A percentile compares a stretch with the other conserved stretches of the same genome.
Evolutionary conservation across 257 asterid genomes (phyloP).

Genomic region (Mentha longifolia): DNA sequence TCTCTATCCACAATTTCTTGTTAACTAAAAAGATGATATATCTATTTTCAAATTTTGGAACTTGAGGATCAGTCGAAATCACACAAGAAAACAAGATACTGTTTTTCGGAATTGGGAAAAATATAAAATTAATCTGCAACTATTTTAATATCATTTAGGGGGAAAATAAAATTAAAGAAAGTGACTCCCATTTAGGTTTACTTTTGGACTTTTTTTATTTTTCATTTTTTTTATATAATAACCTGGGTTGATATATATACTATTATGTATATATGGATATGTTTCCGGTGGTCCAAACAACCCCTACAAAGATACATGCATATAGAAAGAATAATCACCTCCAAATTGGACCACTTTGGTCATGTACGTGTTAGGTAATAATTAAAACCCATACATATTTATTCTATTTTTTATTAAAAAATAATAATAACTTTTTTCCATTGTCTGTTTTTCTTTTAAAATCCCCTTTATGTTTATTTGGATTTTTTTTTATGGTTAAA

Average conservation of each 20-base stretch:
- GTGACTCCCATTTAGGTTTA: constrained; percentile 52
- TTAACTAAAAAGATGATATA: constrained; percentile 38
- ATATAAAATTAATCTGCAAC: not conserved
- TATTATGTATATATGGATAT: constrained; percentile 15
- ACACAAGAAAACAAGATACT: constrained; percentile 52
- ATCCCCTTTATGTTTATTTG: too few relatives aligned
- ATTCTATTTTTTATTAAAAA: too few relatives aligned
- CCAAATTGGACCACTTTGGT: constrained; percentile 31
- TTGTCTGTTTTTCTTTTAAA: too few relatives aligned
- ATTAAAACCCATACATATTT: too few relatives aligned
- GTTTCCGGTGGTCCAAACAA: constrained; percentile 43
- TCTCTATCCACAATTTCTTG: constrained; percentile 11
- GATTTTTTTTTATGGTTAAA: too few relatives aligned
- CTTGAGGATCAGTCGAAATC: constrained; percentile 56
- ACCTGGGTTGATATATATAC: constrained; percentile 14
- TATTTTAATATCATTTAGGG: constrained; percentile 22
- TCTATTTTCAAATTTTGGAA: constrained; percentile 41
- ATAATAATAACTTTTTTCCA: too few relatives aligned
- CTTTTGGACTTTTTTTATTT: constrained; percentile 38
- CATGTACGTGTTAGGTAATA: constrained; percentile 35
- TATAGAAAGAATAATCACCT: constrained; percentile 1
- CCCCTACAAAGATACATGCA: constrained; percentile 36
- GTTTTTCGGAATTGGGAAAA: constrained; percentile 44
- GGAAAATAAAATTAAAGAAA: constrained; percentile 38
- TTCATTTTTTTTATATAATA: constrained; percentile 33